Conservation (phyloP, 2,329 filamentous ascomycete genomes). For the Pseudogymnoascus sp. region DNA sequence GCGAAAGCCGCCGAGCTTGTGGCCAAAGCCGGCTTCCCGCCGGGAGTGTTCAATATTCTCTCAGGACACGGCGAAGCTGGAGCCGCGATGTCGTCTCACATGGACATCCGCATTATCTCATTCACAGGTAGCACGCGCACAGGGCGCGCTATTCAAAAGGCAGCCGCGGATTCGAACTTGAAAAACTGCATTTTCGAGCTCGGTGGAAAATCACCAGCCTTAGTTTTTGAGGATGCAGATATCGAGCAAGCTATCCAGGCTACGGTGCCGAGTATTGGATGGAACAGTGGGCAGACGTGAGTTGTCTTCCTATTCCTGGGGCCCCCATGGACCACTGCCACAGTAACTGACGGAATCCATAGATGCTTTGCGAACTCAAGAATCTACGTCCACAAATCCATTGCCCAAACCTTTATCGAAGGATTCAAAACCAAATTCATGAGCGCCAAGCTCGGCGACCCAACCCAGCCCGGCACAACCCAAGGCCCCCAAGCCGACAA, state of each 20-base stretch:
- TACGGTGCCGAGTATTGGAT: constrained; percentile 17
- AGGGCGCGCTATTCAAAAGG: constrained; percentile 40
- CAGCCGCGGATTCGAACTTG: constrained; percentile 39
- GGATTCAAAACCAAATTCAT: constrained; percentile 19
- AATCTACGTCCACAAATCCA: constrained; percentile 21
- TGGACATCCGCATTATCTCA: constrained; percentile 44
- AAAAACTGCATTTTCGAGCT: constrained; percentile 48
- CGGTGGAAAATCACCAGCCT: constrained; percentile 49
- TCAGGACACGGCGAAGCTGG: constrained; percentile 48
- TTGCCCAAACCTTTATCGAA: constrained; percentile 19
- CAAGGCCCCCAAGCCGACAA: constrained; percentile 15
- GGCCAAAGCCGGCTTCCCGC: constrained; percentile 33
- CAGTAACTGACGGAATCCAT: neutral
- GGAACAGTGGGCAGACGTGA: constrained; percentile 22
- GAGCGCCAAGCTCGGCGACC: constrained; percentile 16
- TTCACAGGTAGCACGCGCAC: constrained; percentile 50
- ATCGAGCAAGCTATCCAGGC: constrained; percentile 20
- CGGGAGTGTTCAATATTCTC: constrained; percentile 46
- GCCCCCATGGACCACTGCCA: neutral
- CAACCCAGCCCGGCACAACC: constrained; percentile 12
- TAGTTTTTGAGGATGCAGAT: constrained; percentile 45
- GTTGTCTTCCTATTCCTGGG: neutral
- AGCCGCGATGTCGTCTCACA: constrained; percentile 43
- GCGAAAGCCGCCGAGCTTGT: constrained; percentile 1
- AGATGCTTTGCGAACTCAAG: constrained; percentile 20